phyloP scores from a whole-genome alignment of 2,329 filamentous ascomycete genomes.

The Sporothrix inflata region DNA sequence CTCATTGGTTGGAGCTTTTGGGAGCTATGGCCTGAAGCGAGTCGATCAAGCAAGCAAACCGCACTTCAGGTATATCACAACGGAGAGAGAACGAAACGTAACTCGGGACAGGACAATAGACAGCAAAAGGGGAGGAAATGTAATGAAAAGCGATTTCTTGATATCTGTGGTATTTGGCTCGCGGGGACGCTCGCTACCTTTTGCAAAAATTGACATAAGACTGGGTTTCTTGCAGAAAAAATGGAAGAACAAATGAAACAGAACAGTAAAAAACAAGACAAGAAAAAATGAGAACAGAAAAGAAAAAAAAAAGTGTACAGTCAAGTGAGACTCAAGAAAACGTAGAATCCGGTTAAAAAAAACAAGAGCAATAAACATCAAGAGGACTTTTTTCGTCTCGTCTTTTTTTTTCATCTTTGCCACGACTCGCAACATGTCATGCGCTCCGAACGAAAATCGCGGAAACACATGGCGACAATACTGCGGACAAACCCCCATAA shows the following conservation, averaged over 20 bases:
- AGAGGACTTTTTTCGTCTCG: constrained; percentile 9
- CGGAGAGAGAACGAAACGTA: background rate
- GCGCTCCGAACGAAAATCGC: background rate
- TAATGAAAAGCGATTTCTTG: constrained; percentile 1
- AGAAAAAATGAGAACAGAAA: background rate
- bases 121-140: background rate
- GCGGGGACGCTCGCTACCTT: constrained; percentile 20
- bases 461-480: background rate
- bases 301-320: constrained; percentile 1
- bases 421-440: constrained; percentile 12
- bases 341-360: background rate
- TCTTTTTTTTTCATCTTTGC: constrained; percentile 16
- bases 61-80: background rate
- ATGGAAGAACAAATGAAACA: background rate
- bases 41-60: too few species aligned
- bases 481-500: background rate
- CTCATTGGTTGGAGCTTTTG: constrained; percentile 5
- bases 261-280: background rate
- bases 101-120: background rate
- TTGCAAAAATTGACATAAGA: background rate
- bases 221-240: background rate
- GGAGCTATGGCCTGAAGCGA: background rate
- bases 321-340: background rate
- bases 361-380: background rate
- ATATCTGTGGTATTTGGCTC: constrained; percentile 20